Evolutionary conservation across 1,139 yeast genomes (phyloP), one percentile per base, ranked within the genome.

Genomic region (Scheffersomyces insectosa): DNA sequence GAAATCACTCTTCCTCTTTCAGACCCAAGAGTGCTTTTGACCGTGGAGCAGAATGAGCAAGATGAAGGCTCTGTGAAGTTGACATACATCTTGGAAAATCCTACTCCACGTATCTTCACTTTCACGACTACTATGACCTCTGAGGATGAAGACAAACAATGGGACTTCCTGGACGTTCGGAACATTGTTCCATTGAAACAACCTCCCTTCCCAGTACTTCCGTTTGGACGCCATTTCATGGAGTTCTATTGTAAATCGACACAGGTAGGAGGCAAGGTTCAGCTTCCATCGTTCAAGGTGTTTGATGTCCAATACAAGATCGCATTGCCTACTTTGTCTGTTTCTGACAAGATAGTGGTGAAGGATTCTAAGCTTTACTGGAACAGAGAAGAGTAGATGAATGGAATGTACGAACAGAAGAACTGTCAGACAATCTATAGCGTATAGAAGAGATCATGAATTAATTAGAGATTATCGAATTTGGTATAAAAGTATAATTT

Each of bases 241-340:
- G 63, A 55, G 30, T 69, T 51, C 47, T 66, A 61, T 30, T 79
- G 72, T 38, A 64, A 62, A 11, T 56, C 62, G 40, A 13, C 33
- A 6, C 32, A 28, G n/a, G 37, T 29, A 41, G 33, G 64, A 49
- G 41, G 59, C 2, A 42, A 16, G 59, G 55, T 75, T 42, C 71
- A 65, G 51, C 64, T 85, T 31, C 93, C 93, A 0, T 70, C 63
- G 32, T 65, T 85, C 49, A 75, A 72, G 45, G 84, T 84, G 6
- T 82, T 70, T 57, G 95, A 86, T 54, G 68, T 85, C 31, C 80
- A 80, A 50, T 86, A 79, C 65, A 81, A 84, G 53, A 84, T 86
- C 34, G 73, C 75, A n/a, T 67, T 88, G 46, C 81, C 83, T 1
- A 72, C 81, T 1, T 57, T 81, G 27, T 66, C 82, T 0, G 81